A percentile compares a stretch with the other conserved stretches of the same genome.
These are phyloP conservation scores for Botrytis deweyae DNA, from an alignment of 2,329 filamentous ascomycete species.

Conservation along the genomic window DNA sequence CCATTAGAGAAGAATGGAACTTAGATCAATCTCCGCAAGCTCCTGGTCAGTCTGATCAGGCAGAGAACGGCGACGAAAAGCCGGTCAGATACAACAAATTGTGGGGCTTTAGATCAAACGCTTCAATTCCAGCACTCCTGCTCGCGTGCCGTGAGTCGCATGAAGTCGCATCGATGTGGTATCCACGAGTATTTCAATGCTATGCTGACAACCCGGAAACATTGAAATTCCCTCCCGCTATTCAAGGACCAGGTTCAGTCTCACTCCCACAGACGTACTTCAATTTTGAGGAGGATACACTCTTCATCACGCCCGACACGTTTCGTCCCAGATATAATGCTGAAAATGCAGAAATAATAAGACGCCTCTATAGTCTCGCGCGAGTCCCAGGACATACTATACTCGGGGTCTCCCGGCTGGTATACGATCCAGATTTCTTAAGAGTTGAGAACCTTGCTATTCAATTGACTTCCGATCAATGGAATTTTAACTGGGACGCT, in stretches of 20 bases:
- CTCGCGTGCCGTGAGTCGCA: conserved; percentile 14
- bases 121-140: conserved; percentile 10
- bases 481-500: not conserved
- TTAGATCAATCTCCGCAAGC: not conserved
- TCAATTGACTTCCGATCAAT: not conserved
- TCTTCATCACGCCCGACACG: conserved; percentile 11
- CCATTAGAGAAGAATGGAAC: conserved; percentile 5
- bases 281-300: conserved; percentile 7
- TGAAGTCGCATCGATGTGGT: conserved; percentile 8
- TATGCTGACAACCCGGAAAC: not conserved
- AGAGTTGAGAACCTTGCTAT: not conserved
- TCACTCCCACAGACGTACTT: conserved; percentile 21
- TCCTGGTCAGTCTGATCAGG: not conserved
- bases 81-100: not conserved
- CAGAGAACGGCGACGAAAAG: not conserved
- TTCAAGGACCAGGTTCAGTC: not conserved
- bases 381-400: not conserved
- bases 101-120: conserved; percentile 5
- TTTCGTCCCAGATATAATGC: not conserved
- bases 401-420: not conserved
- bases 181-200: conserved; percentile 2
- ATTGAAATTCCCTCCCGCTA: not conserved
- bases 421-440: not conserved
- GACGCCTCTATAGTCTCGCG: too few relatives aligned
- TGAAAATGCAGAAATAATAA: not conserved